Conservation (phyloP, 1,139 yeast genomes). For the Arxiozyma telluris region DNA sequence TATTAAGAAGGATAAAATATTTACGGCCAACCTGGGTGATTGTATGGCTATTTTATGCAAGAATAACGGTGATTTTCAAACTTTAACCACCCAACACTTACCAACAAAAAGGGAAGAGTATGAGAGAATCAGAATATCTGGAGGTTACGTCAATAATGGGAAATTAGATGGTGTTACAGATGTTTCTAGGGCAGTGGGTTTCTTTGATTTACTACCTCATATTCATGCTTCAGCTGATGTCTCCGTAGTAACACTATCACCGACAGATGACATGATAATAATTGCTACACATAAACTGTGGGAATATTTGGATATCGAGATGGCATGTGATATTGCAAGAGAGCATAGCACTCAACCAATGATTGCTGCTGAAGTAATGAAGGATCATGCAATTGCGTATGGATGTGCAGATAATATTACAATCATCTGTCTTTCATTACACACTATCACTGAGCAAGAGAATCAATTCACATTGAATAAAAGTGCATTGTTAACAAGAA, state of each 20-base stretch:
- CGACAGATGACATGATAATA: constrained; percentile 77
- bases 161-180: constrained; percentile 74
- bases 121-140: constrained; percentile 80
- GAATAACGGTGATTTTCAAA: constrained; percentile 68
- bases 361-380: constrained; percentile 84
- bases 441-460: constrained; percentile 38
- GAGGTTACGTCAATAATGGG: constrained; percentile 86
- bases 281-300: constrained; percentile 78
- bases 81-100: constrained; percentile 71
- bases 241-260: constrained; percentile 49
- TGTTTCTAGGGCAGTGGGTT: constrained; percentile 89
- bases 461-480: constrained; percentile 32
- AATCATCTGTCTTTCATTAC: constrained; percentile 69
- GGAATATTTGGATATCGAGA: constrained; percentile 74
- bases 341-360: constrained; percentile 78
- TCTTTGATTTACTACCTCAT: constrained; percentile 77
- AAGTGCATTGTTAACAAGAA: constrained; percentile 32
- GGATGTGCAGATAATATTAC: constrained; percentile 81
- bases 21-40: constrained; percentile 88
- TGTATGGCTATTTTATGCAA: constrained; percentile 73
- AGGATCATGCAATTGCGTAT: constrained; percentile 91
- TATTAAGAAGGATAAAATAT: constrained; percentile 59
- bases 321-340: constrained; percentile 85
- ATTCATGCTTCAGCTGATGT: constrained; percentile 84
- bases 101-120: constrained; percentile 77